Evolutionary conservation across 2,329 filamentous ascomycete genomes (phyloP).

Genomic region (Samsoniella hepiali): DNA sequence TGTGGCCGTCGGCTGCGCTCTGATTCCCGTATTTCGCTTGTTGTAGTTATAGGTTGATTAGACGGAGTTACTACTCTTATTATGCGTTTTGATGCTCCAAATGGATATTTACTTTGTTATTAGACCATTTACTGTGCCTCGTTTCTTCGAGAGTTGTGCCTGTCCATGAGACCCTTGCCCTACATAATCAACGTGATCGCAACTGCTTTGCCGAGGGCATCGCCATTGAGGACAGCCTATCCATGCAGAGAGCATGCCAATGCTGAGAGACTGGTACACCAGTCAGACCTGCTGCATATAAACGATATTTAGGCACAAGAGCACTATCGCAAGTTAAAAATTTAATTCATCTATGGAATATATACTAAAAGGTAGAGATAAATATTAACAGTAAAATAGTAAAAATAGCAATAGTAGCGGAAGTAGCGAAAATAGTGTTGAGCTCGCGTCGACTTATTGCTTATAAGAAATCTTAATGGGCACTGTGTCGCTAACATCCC

Average conservation of each 20-base stretch:
- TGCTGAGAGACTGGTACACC: too few species aligned
- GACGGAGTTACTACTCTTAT: conserved; percentile 18
- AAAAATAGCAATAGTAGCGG: neutral
- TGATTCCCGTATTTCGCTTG: conserved; percentile 14
- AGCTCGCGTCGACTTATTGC: neutral
- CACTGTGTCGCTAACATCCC: conserved; percentile 36
- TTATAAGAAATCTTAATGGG: conserved; percentile 18
- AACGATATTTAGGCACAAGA: too few species aligned
- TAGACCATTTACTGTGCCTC: neutral
- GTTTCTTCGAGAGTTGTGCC: neutral
- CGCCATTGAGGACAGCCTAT: conserved; percentile 48
- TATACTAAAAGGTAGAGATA: neutral
- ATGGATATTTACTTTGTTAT: conserved; percentile 18
- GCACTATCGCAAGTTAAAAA: too few species aligned
- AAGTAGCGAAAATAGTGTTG: neutral
- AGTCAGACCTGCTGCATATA: too few species aligned
- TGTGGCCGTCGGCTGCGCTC: neutral
- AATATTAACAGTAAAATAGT: neutral
- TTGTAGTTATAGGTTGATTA: conserved; percentile 19
- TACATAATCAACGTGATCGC: conserved; percentile 35
- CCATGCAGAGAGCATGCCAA: conserved; percentile 42
- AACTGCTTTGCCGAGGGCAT: conserved; percentile 48
- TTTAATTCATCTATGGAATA: too few species aligned
- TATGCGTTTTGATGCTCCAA: conserved; percentile 13
- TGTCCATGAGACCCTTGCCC: too few species aligned